phyloP scores from a whole-genome alignment of 768 basidiomycete species.

The Phylloporus rhodoxanthus region DNA sequence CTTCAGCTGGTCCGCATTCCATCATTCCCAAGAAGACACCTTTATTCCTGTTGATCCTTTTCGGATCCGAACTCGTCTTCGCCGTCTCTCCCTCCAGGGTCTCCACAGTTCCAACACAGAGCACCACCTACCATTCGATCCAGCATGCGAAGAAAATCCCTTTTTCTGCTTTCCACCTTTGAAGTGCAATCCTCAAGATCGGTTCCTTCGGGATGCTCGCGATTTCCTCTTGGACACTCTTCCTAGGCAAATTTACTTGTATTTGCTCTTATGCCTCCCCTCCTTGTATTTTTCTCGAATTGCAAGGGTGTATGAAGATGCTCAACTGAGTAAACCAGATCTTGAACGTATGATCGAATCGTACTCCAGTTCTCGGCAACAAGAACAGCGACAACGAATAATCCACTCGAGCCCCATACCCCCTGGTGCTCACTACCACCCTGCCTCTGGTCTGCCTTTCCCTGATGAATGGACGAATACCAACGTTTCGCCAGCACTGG shows the following conservation, averaged over 20 bases:
- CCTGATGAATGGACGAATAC: conserved; percentile 48
- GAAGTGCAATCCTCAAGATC: conserved; percentile 10
- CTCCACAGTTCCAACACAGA: conserved; percentile 21
- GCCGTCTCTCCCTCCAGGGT: conserved; percentile 18
- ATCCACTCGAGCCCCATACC: conserved; percentile 25
- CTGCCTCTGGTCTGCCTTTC: conserved; percentile 34
- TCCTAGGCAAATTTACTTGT: conserved; percentile 40
- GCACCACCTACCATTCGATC: conserved; percentile 12
- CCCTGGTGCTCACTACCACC: conserved; percentile 21
- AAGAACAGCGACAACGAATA: conserved; percentile 11
- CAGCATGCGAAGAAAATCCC: conserved; percentile 18
- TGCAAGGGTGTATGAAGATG: conserved; percentile 68
- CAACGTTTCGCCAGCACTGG: conserved; percentile 55
- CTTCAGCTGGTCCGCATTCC: conserved; percentile 49
- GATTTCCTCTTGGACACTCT: conserved; percentile 34
- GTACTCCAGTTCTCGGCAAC: conserved; percentile 20
- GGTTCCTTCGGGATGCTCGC: conserved; percentile 16
- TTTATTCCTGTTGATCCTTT: conserved; percentile 57
- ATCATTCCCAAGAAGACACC: conserved; percentile 47
- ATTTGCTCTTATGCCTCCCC: conserved; percentile 60
- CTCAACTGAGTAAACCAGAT: conserved; percentile 71
- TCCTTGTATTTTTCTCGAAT: conserved; percentile 77
- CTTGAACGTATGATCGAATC: conserved; percentile 47
- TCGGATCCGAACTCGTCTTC: conserved; percentile 26
- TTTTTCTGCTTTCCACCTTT: conserved; percentile 20